A percentile compares a stretch with the other conserved stretches of the same genome.
Evolutionary conservation across 306 rosid species (phyloP).

Genomic region (Oemleria cerasiformis): DNA sequence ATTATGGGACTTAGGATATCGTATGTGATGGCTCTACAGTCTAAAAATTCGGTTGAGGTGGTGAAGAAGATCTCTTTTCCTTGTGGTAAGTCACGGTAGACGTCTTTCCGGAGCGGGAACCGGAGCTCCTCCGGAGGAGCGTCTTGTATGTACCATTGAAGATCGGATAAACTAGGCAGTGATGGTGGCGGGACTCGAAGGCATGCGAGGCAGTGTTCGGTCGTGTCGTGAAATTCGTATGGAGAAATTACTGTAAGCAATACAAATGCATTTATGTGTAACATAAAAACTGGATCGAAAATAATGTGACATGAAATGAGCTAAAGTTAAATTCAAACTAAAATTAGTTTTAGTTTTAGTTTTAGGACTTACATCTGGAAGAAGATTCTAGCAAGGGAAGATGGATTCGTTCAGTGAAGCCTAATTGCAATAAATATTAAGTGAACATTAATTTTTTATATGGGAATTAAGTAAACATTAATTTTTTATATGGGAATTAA

Average conservation of each 20-base stretch:
- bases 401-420: constrained; percentile 43
- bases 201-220: constrained; percentile 64
- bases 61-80: constrained; percentile 77
- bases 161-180: constrained; percentile 62
- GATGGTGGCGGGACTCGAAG: constrained; percentile 54
- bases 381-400: constrained; percentile 49
- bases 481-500: neutral
- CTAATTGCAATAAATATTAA: constrained; percentile 29
- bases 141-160: constrained; percentile 64
- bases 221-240: constrained; percentile 76
- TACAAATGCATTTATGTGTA: neutral
- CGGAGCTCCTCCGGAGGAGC: constrained; percentile 80
- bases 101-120: constrained; percentile 66
- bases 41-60: constrained; percentile 43
- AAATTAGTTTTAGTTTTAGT: neutral
- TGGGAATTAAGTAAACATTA: too few species aligned
- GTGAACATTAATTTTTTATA: too few species aligned
- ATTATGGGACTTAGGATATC: constrained; percentile 64
- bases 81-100: constrained; percentile 66
- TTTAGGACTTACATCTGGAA: constrained; percentile 55
- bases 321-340: neutral
- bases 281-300: too few species aligned
- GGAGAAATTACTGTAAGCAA: constrained; percentile 44
- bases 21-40: constrained; percentile 57
- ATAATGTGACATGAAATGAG: constrained; percentile 3